Evolutionary conservation across 2,329 filamentous ascomycete genomes (phyloP).

Genomic region (Hymenoscyphus albidus): DNA sequence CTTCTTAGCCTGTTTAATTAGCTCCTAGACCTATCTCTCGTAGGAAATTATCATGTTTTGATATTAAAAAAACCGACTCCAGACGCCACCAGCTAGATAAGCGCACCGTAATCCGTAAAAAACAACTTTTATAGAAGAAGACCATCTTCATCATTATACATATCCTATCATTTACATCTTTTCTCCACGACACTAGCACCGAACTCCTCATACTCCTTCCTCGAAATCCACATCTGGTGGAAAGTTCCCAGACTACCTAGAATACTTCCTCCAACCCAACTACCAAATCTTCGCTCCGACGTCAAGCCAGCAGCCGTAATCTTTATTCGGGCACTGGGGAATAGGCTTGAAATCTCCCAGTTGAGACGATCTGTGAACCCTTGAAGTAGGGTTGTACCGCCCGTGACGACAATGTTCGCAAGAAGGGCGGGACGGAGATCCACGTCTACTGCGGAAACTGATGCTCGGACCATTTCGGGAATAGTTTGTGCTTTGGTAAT

Average conservation of each 20-base stretch:
- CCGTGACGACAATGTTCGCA: constrained; percentile 88
- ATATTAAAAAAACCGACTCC: constrained; percentile 19
- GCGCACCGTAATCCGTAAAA: constrained; percentile 12
- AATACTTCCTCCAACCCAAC: constrained; percentile 96
- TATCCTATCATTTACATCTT: constrained; percentile 70
- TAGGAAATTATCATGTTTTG: background rate
- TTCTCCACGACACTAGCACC: constrained; percentile 89
- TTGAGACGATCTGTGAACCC: constrained; percentile 90
- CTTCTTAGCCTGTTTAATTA: background rate
- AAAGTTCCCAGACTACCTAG: constrained; percentile 93
- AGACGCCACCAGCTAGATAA: constrained; percentile 23
- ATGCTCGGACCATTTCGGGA: constrained; percentile 73
- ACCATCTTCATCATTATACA: constrained; percentile 9
- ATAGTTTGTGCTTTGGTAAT: constrained; percentile 73
- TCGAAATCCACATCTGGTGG: constrained; percentile 99
- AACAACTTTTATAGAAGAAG: constrained; percentile 8
- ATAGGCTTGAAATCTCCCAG: constrained; percentile 75
- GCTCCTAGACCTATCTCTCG: background rate
- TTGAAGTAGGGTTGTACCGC: constrained; percentile 80
- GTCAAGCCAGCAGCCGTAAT: constrained; percentile 83
- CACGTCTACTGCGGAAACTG: constrained; percentile 77
- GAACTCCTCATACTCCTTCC: constrained; percentile 97
- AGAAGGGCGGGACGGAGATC: constrained; percentile 82
- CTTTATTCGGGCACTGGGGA: constrained; percentile 81
- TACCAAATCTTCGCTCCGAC: constrained; percentile 84